Conservation (phyloP, 2,329 filamentous ascomycete genomes). For the Penicillium polonicum region DNA sequence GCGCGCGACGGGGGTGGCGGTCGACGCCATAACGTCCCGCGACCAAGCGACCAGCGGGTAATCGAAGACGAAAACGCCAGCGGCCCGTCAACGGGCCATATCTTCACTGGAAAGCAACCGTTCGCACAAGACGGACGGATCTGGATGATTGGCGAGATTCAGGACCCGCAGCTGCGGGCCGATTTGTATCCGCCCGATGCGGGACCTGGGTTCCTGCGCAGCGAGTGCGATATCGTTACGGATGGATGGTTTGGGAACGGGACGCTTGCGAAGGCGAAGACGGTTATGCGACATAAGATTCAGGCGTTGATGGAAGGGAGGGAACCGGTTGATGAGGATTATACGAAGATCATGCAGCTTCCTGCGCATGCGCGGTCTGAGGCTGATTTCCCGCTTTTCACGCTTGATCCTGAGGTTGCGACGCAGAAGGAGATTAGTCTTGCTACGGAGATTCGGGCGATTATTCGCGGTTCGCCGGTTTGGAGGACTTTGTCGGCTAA, state of each 20-base stretch:
- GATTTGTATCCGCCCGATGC: slow-evolving; percentile 63
- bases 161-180: slow-evolving; percentile 68
- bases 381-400: slow-evolving; percentile 25
- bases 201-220: slow-evolving; percentile 51
- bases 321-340: slow-evolving; percentile 35
- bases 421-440: slow-evolving; percentile 29
- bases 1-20: slow-evolving; percentile 33
- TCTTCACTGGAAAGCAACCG: slow-evolving; percentile 73
- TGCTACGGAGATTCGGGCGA: slow-evolving; percentile 38
- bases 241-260: slow-evolving; percentile 86
- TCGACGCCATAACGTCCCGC: slow-evolving; percentile 31
- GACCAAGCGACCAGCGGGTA: slow-evolving; percentile 12
- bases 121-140: slow-evolving; percentile 80
- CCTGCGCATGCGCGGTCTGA: slow-evolving; percentile 35
- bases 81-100: slow-evolving; percentile 50
- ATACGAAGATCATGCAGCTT: slow-evolving; percentile 37
- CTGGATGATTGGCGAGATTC: slow-evolving; percentile 93
- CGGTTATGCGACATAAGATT: slow-evolving; percentile 86
- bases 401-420: slow-evolving; percentile 24
- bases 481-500: slow-evolving; percentile 24
- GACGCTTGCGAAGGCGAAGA: slow-evolving; percentile 77
- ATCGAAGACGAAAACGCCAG: background rate
- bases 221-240: slow-evolving; percentile 57
- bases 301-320: slow-evolving; percentile 56
- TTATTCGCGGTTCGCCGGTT: slow-evolving; percentile 32